Percentiles rank a stretch among this genome's conserved stretches.
These are phyloP conservation scores for Golovinomyces cichoracearum DNA, from an alignment of 2,329 filamentous ascomycete species.

Conservation along the genomic window DNA sequence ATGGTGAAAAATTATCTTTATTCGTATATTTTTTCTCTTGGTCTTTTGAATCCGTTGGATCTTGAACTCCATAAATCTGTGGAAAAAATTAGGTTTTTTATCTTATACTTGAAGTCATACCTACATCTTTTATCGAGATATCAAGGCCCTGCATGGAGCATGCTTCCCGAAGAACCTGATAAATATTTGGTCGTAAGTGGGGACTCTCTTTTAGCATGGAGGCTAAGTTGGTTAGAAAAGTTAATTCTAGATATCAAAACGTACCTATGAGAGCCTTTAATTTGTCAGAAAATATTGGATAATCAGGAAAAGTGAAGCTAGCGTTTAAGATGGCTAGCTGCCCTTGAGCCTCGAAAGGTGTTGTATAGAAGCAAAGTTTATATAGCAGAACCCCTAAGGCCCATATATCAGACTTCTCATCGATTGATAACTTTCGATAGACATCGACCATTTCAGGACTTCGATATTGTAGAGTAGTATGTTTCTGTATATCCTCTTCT, in stretches of 20 bases:
- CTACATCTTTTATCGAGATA: slow-evolving; percentile 68
- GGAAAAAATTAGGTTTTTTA: slow-evolving; percentile 3
- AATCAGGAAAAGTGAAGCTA: slow-evolving; percentile 69
- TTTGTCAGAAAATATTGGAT: slow-evolving; percentile 71
- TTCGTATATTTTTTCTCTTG: slow-evolving; percentile 32
- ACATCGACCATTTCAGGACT: slow-evolving; percentile 99
- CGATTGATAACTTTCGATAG: slow-evolving; percentile 82
- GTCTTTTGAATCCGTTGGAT: slow-evolving; percentile 34
- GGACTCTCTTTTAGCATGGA: slow-evolving; percentile 79
- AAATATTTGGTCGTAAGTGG: slow-evolving; percentile 58
- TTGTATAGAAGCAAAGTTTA: slow-evolving; percentile 98
- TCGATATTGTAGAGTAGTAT: slow-evolving; percentile 90
- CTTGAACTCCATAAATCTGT: slow-evolving; percentile 45
- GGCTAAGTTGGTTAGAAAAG: slow-evolving; percentile 22
- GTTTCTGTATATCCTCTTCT: slow-evolving; percentile 89
- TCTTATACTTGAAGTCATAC: slow-evolving; percentile 12
- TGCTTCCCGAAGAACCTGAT: slow-evolving; percentile 66
- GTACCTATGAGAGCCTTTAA: slow-evolving; percentile 74
- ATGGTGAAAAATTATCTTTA: slow-evolving; percentile 24
- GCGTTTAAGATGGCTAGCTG: slow-evolving; percentile 94
- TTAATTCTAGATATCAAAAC: slow-evolving; percentile 7
- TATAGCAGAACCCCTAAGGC: slow-evolving; percentile 83
- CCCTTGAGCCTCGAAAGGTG: slow-evolving; percentile 90
- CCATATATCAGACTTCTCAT: slow-evolving; percentile 97
- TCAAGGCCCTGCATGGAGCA: slow-evolving; percentile 73